phyloP scores from a whole-genome alignment of 2,329 filamentous ascomycete species.

The Fragosphaeria purpurea region DNA sequence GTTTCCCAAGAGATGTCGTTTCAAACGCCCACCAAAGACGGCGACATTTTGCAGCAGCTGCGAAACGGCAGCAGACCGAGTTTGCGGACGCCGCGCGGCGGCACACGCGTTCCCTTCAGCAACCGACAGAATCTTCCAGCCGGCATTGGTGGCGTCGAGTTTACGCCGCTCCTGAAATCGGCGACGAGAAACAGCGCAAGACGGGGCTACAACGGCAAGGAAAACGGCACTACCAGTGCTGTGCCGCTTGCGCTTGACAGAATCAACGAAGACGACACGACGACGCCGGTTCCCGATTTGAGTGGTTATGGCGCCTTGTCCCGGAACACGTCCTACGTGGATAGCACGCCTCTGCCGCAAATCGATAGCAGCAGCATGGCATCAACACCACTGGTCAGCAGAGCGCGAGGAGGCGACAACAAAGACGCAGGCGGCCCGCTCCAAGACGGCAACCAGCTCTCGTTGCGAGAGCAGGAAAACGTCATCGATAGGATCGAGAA shows the following conservation, averaged over 20 bases:
- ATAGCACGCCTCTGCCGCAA: constrained; percentile 66
- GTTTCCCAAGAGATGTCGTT: constrained; percentile 85
- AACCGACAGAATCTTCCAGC: constrained; percentile 62
- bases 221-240: constrained; percentile 43
- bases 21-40: constrained; percentile 65
- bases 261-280: constrained; percentile 63
- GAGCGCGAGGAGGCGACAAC: constrained; percentile 45
- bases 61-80: constrained; percentile 53
- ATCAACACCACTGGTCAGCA: constrained; percentile 68
- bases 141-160: constrained; percentile 62
- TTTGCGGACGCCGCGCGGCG: constrained; percentile 63
- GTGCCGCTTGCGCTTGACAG: constrained; percentile 61
- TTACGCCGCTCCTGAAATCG: constrained; percentile 85
- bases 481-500: constrained; percentile 95
- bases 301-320: constrained; percentile 55
- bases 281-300: constrained; percentile 55
- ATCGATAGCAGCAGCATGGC: constrained; percentile 69
- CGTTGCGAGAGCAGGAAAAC: constrained; percentile 87
- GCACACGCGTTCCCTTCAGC: constrained; percentile 54
- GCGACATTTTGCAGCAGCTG: constrained; percentile 66
- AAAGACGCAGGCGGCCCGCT: constrained; percentile 57
- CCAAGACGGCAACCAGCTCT: constrained; percentile 81
- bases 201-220: constrained; percentile 45
- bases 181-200: constrained; percentile 63
- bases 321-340: constrained; percentile 53